phyloP scores from a whole-genome alignment of 2,329 filamentous ascomycete species.

The Helminthosporium solani region DNA sequence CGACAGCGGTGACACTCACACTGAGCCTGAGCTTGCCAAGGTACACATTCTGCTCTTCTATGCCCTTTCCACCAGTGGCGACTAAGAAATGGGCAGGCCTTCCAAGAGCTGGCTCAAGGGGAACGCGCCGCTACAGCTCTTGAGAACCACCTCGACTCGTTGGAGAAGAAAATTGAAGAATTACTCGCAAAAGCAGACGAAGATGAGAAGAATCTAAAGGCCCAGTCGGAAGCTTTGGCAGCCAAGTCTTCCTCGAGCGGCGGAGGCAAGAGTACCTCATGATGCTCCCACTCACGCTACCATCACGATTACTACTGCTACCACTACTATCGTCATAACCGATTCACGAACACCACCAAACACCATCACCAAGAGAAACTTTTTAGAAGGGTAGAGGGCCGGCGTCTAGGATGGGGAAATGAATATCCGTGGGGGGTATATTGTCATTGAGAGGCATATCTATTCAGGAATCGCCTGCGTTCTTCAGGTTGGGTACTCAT shows the following conservation, averaged over 20 bases:
- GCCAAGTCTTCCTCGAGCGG: slow-evolving; percentile 14
- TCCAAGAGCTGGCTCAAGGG: slow-evolving; percentile 55
- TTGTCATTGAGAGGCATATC: background rate
- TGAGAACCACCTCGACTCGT: slow-evolving; percentile 54
- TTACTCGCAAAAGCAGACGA: slow-evolving; percentile 52
- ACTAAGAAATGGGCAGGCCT: slow-evolving; percentile 40
- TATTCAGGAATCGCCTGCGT: background rate
- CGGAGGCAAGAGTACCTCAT: slow-evolving; percentile 17
- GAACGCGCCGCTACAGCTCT: slow-evolving; percentile 57
- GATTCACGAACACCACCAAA: background rate
- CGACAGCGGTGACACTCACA: slow-evolving; percentile 17
- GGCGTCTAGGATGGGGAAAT: background rate
- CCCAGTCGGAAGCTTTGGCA: slow-evolving; percentile 16
- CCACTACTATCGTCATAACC: background rate
- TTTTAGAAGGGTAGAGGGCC: slow-evolving; percentile 1
- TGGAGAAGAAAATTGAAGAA: slow-evolving; percentile 58
- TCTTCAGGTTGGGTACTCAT: background rate
- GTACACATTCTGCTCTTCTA: slow-evolving; percentile 14
- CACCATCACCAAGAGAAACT: background rate
- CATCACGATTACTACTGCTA: too few relatives aligned
- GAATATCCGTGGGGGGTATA: background rate
- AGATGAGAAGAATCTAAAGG: slow-evolving; percentile 35
- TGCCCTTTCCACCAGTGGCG: background rate
- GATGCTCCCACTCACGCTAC: slow-evolving; percentile 3
- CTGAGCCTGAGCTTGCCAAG: slow-evolving; percentile 40